Percentiles rank a stretch among this genome's conserved stretches.
These are phyloP conservation scores for Mrakia blollopis DNA, from an alignment of 768 basidiomycete species.

Conservation along the genomic window DNA sequence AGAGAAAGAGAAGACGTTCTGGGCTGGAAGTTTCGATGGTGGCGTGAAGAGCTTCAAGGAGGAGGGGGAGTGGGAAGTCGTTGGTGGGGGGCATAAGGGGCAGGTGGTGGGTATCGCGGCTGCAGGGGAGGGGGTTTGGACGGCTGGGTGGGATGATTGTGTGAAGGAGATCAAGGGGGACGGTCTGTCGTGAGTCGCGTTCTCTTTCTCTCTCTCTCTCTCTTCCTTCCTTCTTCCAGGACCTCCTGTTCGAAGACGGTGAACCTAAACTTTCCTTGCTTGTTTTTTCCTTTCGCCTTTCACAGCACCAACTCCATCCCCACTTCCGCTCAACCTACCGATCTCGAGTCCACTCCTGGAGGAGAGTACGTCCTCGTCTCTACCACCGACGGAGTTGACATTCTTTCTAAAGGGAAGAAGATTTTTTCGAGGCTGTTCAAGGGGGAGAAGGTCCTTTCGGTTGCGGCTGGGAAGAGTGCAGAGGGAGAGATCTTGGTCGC, in stretches of 20 bases:
- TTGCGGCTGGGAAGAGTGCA: neutral
- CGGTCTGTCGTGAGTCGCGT: constrained; percentile 15
- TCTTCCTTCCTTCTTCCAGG: neutral
- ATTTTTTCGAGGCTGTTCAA: constrained; percentile 11
- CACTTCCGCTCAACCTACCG: constrained; percentile 41
- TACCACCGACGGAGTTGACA: constrained; percentile 36
- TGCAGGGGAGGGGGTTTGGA: constrained; percentile 54
- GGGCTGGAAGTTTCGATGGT: constrained; percentile 75
- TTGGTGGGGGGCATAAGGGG: constrained; percentile 60
- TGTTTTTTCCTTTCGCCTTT: neutral
- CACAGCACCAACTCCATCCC: constrained; percentile 37
- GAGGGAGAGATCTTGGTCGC: constrained; percentile 7
- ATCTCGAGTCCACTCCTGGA: constrained; percentile 37
- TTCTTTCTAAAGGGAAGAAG: constrained; percentile 35
- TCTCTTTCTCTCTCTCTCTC: neutral
- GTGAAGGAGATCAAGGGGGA: constrained; percentile 20
- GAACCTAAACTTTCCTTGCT: neutral
- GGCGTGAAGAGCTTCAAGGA: constrained; percentile 63
- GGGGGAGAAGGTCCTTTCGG: constrained; percentile 26
- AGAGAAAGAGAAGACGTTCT: constrained; percentile 54
- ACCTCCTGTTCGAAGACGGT: neutral
- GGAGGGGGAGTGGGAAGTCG: constrained; percentile 36
- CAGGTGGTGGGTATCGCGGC: constrained; percentile 61
- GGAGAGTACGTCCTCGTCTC: constrained; percentile 38
- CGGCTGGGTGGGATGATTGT: constrained; percentile 74